Conservation (phyloP, 1,284 basidiomycete species). For the Cerioporus squamosus region DNA sequence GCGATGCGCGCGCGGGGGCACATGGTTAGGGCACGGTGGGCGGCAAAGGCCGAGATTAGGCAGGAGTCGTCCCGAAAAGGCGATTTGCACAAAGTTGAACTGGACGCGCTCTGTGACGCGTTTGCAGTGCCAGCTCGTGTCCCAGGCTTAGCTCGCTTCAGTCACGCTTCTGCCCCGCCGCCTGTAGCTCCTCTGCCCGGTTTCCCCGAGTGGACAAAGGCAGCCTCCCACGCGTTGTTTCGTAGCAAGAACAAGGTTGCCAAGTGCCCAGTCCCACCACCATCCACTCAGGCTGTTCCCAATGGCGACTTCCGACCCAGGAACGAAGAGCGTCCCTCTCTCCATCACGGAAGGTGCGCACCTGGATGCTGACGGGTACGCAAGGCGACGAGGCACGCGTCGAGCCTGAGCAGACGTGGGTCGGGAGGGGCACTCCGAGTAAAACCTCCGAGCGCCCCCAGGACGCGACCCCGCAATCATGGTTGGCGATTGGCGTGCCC, state of each 20-base stretch:
- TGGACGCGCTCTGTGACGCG: not conserved
- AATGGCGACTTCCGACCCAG: conserved; percentile 37
- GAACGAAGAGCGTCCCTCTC: conserved; percentile 39
- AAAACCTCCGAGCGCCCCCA: not conserved
- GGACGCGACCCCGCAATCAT: not conserved
- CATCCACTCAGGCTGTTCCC: not conserved
- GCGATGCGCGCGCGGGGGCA: not conserved
- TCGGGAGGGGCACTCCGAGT: not conserved
- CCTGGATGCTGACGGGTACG: not conserved
- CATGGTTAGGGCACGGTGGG: conserved; percentile 16
- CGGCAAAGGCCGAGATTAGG: conserved; percentile 32
- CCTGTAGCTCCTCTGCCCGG: not conserved
- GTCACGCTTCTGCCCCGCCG: not conserved
- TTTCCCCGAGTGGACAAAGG: not conserved
- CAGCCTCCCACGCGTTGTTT: no score
- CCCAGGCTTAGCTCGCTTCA: no score
- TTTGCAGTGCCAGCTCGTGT: no score
- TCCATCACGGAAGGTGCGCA: conserved; percentile 49
- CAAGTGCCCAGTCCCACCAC: not conserved
- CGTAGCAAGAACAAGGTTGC: not conserved
- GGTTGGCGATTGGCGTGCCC: not conserved
- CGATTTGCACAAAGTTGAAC: conserved; percentile 1
- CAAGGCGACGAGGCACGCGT: not conserved
- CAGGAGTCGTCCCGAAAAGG: conserved; percentile 27
- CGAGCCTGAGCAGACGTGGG: not conserved